These are phyloP conservation scores for Chytriomyces hyalinus DNA, from an alignment of 192 early-diverging fungal species.

Conservation along the genomic window DNA sequence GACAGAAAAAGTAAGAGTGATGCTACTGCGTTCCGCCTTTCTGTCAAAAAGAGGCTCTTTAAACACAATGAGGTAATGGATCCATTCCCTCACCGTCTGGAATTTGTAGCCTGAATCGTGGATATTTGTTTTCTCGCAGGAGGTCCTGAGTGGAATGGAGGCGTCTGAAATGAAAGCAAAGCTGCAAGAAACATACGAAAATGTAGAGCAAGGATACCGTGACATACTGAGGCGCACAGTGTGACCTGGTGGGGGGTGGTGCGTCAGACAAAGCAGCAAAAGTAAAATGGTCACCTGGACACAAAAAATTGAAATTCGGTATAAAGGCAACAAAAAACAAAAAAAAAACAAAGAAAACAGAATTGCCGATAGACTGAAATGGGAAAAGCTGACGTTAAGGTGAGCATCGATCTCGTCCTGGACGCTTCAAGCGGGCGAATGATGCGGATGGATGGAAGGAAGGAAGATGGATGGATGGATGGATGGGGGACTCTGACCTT, in stretches of 20 bases:
- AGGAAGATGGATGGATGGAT: no score
- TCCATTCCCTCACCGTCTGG: background rate
- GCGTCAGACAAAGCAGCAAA: background rate
- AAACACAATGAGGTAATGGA: conserved; percentile 67
- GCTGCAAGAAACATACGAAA: conserved; percentile 75
- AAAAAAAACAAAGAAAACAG: background rate
- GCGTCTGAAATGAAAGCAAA: conserved; percentile 70
- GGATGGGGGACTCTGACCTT: no score
- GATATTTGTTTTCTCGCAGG: conserved; percentile 45
- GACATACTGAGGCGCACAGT: conserved; percentile 9
- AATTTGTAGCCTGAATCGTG: conserved; percentile 11
- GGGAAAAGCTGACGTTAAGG: no score
- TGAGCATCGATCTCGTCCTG: no score
- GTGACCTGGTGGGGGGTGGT: background rate
- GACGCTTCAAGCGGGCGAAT: no score
- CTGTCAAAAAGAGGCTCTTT: conserved; percentile 86
- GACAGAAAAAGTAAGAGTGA: conserved; percentile 54
- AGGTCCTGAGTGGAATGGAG: conserved; percentile 69
- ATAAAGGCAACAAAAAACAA: background rate
- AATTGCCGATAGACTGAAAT: background rate
- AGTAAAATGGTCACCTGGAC: background rate
- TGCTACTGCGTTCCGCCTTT: conserved; percentile 70
- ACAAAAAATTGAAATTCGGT: background rate
- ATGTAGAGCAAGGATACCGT: conserved; percentile 79
- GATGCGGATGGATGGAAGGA: no score